A percentile compares a stretch with the other conserved stretches of the same genome.
Conservation (phyloP, 768 basidiomycete species). For the Rubroboletus satanas region DNA sequence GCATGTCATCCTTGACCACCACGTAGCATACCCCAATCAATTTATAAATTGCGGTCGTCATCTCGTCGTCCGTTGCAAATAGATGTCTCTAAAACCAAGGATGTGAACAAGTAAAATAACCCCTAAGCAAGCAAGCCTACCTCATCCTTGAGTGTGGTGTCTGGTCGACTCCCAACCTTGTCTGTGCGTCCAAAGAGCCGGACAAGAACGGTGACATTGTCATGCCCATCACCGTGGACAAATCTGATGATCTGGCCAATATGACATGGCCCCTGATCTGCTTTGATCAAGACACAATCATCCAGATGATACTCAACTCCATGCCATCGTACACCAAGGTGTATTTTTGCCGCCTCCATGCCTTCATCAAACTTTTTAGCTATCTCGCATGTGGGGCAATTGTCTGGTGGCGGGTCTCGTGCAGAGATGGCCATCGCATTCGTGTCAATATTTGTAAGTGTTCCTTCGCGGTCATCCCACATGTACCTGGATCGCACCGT, state of each 20-base stretch:
- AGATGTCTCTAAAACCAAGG: slow-evolving; percentile 49
- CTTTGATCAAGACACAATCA: slow-evolving; percentile 56
- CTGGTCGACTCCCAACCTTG: slow-evolving; percentile 37
- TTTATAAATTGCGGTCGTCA: slow-evolving; percentile 30
- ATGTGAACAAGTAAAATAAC: neutral
- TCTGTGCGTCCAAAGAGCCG: slow-evolving; percentile 50
- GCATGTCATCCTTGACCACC: slow-evolving; percentile 33
- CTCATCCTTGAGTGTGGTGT: slow-evolving; percentile 49
- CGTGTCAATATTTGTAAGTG: slow-evolving; percentile 42
- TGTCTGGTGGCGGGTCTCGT: slow-evolving; percentile 38
- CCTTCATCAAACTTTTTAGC: slow-evolving; percentile 33
- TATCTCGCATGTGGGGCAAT: slow-evolving; percentile 50
- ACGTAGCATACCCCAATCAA: slow-evolving; percentile 51
- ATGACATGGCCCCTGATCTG: slow-evolving; percentile 46
- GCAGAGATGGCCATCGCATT: slow-evolving; percentile 14
- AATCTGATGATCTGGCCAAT: slow-evolving; percentile 52
- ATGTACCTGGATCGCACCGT: slow-evolving; percentile 38
- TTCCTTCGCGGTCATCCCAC: slow-evolving; percentile 44
- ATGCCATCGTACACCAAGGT: slow-evolving; percentile 43
- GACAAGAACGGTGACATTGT: slow-evolving; percentile 29
- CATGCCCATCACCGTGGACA: slow-evolving; percentile 15
- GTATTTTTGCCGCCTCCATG: slow-evolving; percentile 26
- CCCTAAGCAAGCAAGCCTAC: slow-evolving; percentile 28
- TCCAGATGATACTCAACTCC: slow-evolving; percentile 53
- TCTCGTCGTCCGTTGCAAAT: slow-evolving; percentile 51